Evolutionary conservation across 208 protist genomes (phyloP).

Genomic region (Eutreptiella sp.): DNA sequence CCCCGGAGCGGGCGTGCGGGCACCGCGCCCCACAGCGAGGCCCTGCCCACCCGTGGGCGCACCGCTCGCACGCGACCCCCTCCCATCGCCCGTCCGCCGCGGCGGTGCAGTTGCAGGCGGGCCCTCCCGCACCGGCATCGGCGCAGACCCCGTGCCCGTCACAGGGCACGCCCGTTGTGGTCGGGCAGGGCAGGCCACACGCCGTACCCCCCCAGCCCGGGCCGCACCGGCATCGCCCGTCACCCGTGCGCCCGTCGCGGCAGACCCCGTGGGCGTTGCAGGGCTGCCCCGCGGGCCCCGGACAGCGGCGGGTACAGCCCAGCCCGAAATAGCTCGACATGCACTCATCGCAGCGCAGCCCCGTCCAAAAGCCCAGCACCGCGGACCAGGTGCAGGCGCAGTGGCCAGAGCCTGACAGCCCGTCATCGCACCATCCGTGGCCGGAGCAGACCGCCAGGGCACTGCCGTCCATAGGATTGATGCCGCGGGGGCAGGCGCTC

Average conservation of each 20-base stretch:
- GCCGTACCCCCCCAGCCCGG: conserved; percentile 9
- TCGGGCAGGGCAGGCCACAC: conserved; percentile 1
- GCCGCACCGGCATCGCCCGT: conserved; percentile 13
- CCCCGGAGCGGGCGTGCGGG: neutral
- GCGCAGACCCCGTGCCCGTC: conserved; percentile 16
- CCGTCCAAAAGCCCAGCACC: neutral
- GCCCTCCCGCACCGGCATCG: neutral
- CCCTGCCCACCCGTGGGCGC: conserved; percentile 12
- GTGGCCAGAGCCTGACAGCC: neutral
- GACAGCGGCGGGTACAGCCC: neutral
- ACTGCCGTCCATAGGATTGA: neutral
- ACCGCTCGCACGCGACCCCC: conserved; percentile 10
- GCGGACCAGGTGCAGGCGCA: neutral
- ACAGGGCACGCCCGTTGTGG: conserved; percentile 7
- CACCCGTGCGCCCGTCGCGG: conserved; percentile 13
- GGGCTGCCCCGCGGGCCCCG: neutral
- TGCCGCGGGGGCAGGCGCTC: neutral
- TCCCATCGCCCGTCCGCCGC: conserved; percentile 22
- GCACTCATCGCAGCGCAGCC: neutral
- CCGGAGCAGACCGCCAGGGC: neutral
- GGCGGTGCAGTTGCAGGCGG: conserved; percentile 30
- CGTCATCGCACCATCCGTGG: conserved; percentile 7
- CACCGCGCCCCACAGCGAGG: neutral
- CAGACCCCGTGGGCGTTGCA: conserved; percentile 14
- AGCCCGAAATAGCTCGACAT: neutral